Percentiles rank a stretch among this genome's conserved stretches.
Evolutionary conservation across 1,284 basidiomycete genomes (phyloP).

Genomic region (Phenoliferia sp.): DNA sequence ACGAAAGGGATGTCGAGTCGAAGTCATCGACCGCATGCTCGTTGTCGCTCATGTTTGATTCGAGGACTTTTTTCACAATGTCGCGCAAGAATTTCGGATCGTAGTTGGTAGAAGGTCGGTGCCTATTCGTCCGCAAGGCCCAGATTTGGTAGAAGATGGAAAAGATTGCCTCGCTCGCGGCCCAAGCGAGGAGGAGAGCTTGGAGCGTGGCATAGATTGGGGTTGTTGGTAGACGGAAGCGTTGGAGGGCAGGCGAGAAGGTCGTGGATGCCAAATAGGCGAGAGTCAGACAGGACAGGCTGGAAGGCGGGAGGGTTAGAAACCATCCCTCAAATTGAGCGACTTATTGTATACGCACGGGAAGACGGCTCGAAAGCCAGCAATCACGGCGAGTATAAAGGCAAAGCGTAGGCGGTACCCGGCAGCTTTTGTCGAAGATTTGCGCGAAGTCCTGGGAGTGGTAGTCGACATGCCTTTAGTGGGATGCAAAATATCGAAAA

Average conservation of each 20-base stretch:
- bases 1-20: background rate
- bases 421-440: no score
- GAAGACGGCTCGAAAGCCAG: no score
- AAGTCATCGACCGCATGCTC: background rate
- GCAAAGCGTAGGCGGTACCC: no score
- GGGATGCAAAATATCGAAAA: no score
- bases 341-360: no score
- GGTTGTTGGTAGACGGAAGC: background rate
- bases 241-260: background rate
- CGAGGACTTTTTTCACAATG: conserved; percentile 59
- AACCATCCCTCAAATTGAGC: no score
- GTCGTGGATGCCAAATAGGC: background rate
- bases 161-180: conserved; percentile 59
- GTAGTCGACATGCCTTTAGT: no score
- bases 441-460: no score
- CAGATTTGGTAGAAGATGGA: conserved; percentile 64
- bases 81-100: conserved; percentile 50
- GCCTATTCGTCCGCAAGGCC: conserved; percentile 43
- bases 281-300: background rate
- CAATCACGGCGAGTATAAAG: no score
- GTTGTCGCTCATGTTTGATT: conserved; percentile 37
- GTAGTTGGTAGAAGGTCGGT: conserved; percentile 5
- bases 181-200: conserved; percentile 11
- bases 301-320: background rate
- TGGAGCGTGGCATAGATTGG: conserved; percentile 1